Evolutionary conservation across 2,329 filamentous ascomycete genomes (phyloP).

Genomic region (Dactylellina cionopaga): DNA sequence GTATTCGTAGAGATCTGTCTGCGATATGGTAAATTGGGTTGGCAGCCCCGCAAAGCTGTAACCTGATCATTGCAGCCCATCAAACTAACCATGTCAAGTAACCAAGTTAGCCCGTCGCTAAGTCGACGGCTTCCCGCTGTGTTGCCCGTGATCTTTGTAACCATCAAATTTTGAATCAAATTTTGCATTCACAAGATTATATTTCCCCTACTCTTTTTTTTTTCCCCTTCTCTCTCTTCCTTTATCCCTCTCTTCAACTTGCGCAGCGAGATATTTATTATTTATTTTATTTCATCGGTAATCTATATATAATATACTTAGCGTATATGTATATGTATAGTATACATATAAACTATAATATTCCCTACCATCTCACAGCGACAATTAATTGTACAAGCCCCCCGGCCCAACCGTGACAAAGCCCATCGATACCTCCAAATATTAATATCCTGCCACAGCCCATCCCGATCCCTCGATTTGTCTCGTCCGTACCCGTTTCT

Average conservation of each 20-base stretch:
- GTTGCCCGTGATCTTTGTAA: constrained; percentile 39
- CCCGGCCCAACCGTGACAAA: too few species aligned
- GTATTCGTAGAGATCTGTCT: constrained; percentile 1
- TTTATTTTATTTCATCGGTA: too few species aligned
- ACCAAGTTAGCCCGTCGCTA: constrained; percentile 39
- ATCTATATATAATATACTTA: too few species aligned
- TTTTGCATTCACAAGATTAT: too few species aligned
- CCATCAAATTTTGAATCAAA: neutral
- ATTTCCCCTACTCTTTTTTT: too few species aligned
- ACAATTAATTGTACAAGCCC: too few species aligned
- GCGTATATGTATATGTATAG: too few species aligned
- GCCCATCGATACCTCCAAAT: too few species aligned
- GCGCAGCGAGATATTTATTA: too few species aligned
- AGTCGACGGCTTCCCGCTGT: constrained; percentile 36
- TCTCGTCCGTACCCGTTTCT: constrained; percentile 1
- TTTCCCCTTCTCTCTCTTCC: neutral
- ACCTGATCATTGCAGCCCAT: constrained; percentile 44
- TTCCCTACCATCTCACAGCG: too few species aligned
- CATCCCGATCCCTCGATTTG: neutral
- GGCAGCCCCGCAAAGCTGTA: constrained; percentile 23
- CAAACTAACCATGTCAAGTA: constrained; percentile 24
- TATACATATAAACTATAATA: too few species aligned
- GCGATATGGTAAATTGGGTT: neutral
- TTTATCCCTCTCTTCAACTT: neutral
- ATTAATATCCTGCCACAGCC: constrained; percentile 11